Conservation (phyloP, 768 basidiomycete genomes). For the Asterophora parasitica region DNA sequence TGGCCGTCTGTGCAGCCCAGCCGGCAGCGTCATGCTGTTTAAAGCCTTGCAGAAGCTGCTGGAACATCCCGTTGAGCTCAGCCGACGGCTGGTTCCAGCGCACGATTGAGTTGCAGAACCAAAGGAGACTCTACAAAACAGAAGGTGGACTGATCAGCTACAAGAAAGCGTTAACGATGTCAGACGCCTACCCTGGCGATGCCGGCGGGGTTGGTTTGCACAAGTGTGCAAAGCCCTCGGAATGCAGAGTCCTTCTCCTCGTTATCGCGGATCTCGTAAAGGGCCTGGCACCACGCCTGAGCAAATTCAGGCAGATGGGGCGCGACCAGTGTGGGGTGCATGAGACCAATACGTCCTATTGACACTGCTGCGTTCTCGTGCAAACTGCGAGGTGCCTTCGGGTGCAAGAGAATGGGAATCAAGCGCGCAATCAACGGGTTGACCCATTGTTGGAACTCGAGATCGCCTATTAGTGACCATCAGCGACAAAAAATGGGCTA, state of each 20-base stretch:
- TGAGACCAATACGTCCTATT: conserved; percentile 92
- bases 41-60: conserved; percentile 82
- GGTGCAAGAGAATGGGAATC: conserved; percentile 88
- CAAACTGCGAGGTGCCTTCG: conserved; percentile 88
- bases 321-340: conserved; percentile 85
- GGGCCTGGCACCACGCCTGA: conserved; percentile 93
- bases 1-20: conserved; percentile 79
- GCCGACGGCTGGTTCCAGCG: conserved; percentile 91
- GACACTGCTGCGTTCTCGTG: conserved; percentile 99
- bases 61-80: conserved; percentile 93
- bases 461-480: conserved; percentile 46
- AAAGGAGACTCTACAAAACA: conserved; percentile 78
- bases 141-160: conserved; percentile 6
- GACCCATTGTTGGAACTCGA: conserved; percentile 91
- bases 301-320: conserved; percentile 89
- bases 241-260: conserved; percentile 99
- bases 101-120: conserved; percentile 98
- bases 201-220: conserved; percentile 90
- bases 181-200: conserved; percentile 72
- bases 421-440: conserved; percentile 80
- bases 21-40: conserved; percentile 81
- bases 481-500: conserved; percentile 4
- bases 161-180: not conserved
- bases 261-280: conserved; percentile 98
- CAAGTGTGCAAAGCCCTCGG: conserved; percentile 93